Base-by-base conservation (phyloP, 371 early-diverging fungal genomes). In the Syncephalastrum racemosum region DNA sequence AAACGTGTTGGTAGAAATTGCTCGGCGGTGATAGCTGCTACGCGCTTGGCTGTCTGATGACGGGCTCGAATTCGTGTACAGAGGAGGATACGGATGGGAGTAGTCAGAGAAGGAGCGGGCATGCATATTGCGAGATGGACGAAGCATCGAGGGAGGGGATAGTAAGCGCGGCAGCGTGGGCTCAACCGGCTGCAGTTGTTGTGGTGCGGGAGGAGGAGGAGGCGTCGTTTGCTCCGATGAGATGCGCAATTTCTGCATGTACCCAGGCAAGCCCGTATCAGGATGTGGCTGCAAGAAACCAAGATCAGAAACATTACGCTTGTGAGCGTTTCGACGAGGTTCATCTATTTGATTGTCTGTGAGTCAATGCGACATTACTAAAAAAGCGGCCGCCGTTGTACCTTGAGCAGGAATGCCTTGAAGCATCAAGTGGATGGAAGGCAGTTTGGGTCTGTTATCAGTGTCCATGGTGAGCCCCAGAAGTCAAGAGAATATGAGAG, bases 91-190 rank as follows among this genome's bases (percentile, higher is more conserved):
- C 46, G 79, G 75, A 47, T 79, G 79, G 36, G 75, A 71, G 58
- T 73, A 71, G 54, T 79, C 75, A 36, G 79, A 79, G 43, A 60
- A 73, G 18, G 79, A 79, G 14, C 79, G 73, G n/a, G 75, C 59
- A 54, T 79, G 79, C 47, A 70, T 57, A 48, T 68, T 68, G 42
- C 70, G 63, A 47, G 72, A 66, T 16, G 70, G 58, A 19, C 65
- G 68, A 15, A 48, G 39, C 47, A 40, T 20, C 53, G 51, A 56
- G 19, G 48, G 46, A 50, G 46, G 44, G 25, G 66, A 41, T 45
- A 57, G 41, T 58, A 45, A 36, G 4, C 39, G 50, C 8, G 46
- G 44, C 27, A 54, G 40, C 18, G n/a, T 54, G 4, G 64, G 64
- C 20, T 64, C 64, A 8, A 64, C 55, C 10, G 61, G 56, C 27